phyloP scores from a whole-genome alignment of 2,329 filamentous ascomycete species.

The Chaetomium olivaceum region DNA sequence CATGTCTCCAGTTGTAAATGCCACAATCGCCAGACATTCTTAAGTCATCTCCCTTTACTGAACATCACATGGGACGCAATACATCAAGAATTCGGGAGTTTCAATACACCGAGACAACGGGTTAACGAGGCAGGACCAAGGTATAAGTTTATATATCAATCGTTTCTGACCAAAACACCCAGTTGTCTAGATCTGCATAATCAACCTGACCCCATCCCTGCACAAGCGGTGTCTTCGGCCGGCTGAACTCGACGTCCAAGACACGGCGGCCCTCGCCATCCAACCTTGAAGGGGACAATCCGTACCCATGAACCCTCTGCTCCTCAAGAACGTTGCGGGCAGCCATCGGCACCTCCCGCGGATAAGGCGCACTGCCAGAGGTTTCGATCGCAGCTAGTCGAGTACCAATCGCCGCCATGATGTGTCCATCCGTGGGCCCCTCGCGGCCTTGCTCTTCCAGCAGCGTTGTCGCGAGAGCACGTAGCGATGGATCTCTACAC shows the following conservation, averaged over 20 bases:
- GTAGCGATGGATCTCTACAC: conserved; percentile 7
- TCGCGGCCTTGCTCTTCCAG: conserved; percentile 5
- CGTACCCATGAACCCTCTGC: conserved; percentile 4
- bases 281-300: neutral
- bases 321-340: neutral
- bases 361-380: neutral
- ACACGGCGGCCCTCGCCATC: conserved; percentile 3
- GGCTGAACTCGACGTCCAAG: conserved; percentile 4
- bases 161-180: neutral
- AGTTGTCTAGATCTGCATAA: neutral
- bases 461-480: neutral
- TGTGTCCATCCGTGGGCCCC: conserved; percentile 11
- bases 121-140: neutral
- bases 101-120: too few relatives aligned
- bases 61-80: too few relatives aligned
- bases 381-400: conserved; percentile 3
- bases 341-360: neutral
- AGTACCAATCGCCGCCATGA: conserved; percentile 11
- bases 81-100: too few relatives aligned
- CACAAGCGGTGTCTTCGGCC: conserved; percentile 1
- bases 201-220: neutral
- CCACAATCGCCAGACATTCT: too few relatives aligned
- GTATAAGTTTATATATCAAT: neutral
- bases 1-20: too few relatives aligned
- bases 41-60: too few relatives aligned